A percentile compares a stretch with the other conserved stretches of the same genome.
phyloP scores from a whole-genome alignment of 106 monocot species.

The Phalaenopsis equestris region DNA sequence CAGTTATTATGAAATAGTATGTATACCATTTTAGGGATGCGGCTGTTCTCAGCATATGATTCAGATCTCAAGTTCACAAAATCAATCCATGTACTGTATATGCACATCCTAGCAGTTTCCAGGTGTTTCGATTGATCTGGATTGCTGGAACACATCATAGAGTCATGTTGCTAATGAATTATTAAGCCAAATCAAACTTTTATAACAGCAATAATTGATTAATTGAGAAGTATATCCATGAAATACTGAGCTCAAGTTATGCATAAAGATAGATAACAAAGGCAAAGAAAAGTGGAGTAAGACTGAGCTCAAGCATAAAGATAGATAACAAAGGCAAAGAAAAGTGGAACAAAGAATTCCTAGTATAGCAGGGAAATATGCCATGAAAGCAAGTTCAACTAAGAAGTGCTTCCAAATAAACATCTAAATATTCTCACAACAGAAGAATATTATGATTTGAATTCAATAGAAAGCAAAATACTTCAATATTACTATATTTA shows the following conservation, averaged over 20 bases:
- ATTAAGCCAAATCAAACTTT: not conserved
- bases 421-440: not conserved
- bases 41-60: slow-evolving; percentile 90
- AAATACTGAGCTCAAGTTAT: not conserved
- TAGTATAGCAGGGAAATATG: not conserved
- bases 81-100: slow-evolving; percentile 84
- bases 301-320: not conserved
- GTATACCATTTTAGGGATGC: slow-evolving; percentile 86
- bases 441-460: not conserved
- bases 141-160: slow-evolving; percentile 46
- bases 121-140: slow-evolving; percentile 98
- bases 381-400: not conserved
- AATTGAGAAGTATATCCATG: not conserved
- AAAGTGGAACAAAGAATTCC: not conserved
- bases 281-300: not conserved
- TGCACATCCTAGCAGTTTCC: slow-evolving; percentile 95
- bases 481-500: not conserved
- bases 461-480: not conserved
- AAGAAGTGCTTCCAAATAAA: not conserved
- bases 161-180: not conserved
- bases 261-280: not conserved
- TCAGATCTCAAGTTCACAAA: slow-evolving; percentile 99
- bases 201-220: not conserved
- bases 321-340: not conserved
- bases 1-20: not conserved